A percentile compares a stretch with the other conserved stretches of the same genome.
Evolutionary conservation across 1,284 basidiomycete genomes (phyloP).

Genomic region (Malassezia arunalokei): DNA sequence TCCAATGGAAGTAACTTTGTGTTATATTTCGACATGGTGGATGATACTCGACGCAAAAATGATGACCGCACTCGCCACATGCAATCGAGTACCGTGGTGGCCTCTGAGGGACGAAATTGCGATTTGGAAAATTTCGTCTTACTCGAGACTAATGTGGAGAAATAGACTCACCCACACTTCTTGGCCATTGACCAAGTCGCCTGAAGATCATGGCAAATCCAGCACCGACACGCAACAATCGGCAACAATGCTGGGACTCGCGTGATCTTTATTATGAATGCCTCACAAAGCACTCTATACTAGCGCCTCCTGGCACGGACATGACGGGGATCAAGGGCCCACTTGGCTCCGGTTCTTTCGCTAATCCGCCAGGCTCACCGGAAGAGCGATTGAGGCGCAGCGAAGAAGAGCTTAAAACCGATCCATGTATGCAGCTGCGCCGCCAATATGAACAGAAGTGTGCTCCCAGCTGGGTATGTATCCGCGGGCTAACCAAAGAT

Average conservation of each 20-base stretch:
- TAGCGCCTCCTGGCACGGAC: slow-evolving; percentile 40
- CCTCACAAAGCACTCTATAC: slow-evolving; percentile 25
- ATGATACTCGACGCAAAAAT: background rate
- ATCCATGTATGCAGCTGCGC: slow-evolving; percentile 32
- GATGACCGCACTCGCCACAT: background rate
- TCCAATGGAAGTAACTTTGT: background rate
- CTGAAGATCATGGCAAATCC: slow-evolving; percentile 9
- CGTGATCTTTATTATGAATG: slow-evolving; percentile 41
- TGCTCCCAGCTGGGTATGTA: slow-evolving; percentile 43
- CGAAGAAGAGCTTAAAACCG: slow-evolving; percentile 21
- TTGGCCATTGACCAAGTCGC: background rate
- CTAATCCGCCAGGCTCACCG: slow-evolving; percentile 20
- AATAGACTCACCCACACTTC: too few relatives aligned
- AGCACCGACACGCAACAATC: slow-evolving; percentile 27
- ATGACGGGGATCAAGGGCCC: slow-evolving; percentile 35
- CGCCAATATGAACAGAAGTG: slow-evolving; percentile 35
- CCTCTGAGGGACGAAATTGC: background rate
- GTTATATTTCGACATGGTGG: background rate
- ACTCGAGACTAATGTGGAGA: background rate
- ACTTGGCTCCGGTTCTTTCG: slow-evolving; percentile 23
- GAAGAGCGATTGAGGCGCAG: slow-evolving; percentile 15
- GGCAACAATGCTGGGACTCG: slow-evolving; percentile 37
- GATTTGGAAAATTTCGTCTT: background rate
- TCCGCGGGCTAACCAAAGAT: slow-evolving; percentile 12
- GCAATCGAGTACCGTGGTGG: background rate